Conservation (phyloP, 805 yeast genomes). For the Myxozyma melibiosi region DNA sequence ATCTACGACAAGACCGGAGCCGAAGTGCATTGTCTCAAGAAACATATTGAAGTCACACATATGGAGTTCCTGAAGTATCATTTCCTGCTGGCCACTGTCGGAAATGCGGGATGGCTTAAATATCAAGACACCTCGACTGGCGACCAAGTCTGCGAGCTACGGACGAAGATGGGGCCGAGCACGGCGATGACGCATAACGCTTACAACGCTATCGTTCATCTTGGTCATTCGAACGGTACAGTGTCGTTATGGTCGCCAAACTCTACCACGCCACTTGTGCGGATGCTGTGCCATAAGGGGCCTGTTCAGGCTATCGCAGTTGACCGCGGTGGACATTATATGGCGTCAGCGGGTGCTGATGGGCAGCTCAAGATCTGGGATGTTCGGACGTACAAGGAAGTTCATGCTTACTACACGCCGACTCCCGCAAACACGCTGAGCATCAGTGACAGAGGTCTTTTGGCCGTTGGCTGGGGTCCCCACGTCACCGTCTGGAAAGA, state of each 20-base stretch:
- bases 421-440: slow-evolving; percentile 81
- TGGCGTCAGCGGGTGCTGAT: slow-evolving; percentile 93
- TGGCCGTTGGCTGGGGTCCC: slow-evolving; percentile 94
- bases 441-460: slow-evolving; percentile 83
- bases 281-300: slow-evolving; percentile 78
- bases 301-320: slow-evolving; percentile 83
- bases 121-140: slow-evolving; percentile 98
- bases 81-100: slow-evolving; percentile 81
- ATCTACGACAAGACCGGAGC: slow-evolving; percentile 89
- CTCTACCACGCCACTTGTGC: slow-evolving; percentile 80
- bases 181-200: slow-evolving; percentile 87
- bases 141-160: slow-evolving; percentile 72
- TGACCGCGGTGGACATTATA: slow-evolving; percentile 88
- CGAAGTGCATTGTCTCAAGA: slow-evolving; percentile 88
- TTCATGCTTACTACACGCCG: slow-evolving; percentile 66
- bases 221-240: slow-evolving; percentile 91
- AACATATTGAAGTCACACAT: slow-evolving; percentile 81
- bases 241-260: slow-evolving; percentile 94
- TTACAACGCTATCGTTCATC: slow-evolving; percentile 91
- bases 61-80: slow-evolving; percentile 93
- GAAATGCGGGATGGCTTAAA: slow-evolving; percentile 83
- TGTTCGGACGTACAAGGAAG: slow-evolving; percentile 74
- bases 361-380: slow-evolving; percentile 89
- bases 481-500: slow-evolving; percentile 95
- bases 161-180: slow-evolving; percentile 90